These are phyloP conservation scores for Diutina catenulata DNA, from an alignment of 1,139 yeast genomes.

Conservation along the genomic window DNA sequence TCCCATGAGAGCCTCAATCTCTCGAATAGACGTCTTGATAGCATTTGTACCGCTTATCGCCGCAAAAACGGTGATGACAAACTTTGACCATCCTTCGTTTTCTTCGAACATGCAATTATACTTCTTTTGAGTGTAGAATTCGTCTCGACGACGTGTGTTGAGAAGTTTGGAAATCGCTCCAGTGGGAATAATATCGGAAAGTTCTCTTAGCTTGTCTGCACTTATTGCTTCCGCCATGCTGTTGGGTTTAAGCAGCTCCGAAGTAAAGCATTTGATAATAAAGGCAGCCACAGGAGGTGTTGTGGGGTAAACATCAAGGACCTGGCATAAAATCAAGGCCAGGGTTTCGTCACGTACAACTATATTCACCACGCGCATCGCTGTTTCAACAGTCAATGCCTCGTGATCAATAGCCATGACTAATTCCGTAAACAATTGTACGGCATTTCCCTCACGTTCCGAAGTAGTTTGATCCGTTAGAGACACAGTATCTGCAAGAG, in stretches of 20 bases:
- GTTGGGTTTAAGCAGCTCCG: slow-evolving; percentile 23
- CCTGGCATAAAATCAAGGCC: slow-evolving; percentile 32
- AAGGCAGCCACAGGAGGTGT: slow-evolving; percentile 18
- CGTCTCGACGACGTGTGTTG: slow-evolving; percentile 36
- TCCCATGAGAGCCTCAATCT: slow-evolving; percentile 55
- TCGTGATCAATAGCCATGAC: slow-evolving; percentile 1
- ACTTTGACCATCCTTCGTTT: slow-evolving; percentile 68
- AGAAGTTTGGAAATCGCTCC: slow-evolving; percentile 26
- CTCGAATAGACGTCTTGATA: too few relatives aligned
- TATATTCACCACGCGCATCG: neutral
- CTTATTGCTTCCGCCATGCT: slow-evolving; percentile 26
- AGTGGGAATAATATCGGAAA: slow-evolving; percentile 25
- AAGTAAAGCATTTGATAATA: slow-evolving; percentile 15
- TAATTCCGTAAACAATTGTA: neutral
- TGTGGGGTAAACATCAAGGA: slow-evolving; percentile 33
- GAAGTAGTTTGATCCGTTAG: neutral
- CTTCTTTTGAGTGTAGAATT: slow-evolving; percentile 58
- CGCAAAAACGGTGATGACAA: slow-evolving; percentile 48
- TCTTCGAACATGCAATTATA: slow-evolving; percentile 72
- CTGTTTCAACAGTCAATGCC: neutral
- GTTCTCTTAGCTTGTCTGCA: slow-evolving; percentile 22
- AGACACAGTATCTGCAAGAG: neutral
- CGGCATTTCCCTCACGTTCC: neutral
- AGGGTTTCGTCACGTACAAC: neutral
- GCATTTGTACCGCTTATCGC: too few relatives aligned